phyloP scores from a whole-genome alignment of 164 flowering plant species.

The Vitis rotundifolia region DNA sequence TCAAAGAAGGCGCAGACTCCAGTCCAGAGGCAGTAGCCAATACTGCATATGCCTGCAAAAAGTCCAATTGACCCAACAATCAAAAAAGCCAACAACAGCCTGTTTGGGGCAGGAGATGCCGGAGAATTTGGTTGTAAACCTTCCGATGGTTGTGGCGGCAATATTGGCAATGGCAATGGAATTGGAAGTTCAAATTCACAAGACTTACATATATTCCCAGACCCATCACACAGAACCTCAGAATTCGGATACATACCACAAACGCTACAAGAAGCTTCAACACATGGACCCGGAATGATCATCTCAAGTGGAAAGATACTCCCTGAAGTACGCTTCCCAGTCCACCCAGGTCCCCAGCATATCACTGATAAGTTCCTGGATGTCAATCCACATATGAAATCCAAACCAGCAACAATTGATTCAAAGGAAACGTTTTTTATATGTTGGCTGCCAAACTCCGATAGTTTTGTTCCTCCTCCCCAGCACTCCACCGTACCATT shows the following conservation, averaged over 20 bases:
- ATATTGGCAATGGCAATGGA: conserved; percentile 19
- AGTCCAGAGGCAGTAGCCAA: conserved; percentile 23
- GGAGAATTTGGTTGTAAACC: not conserved
- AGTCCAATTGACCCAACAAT: conserved; percentile 31
- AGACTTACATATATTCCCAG: conserved; percentile 27
- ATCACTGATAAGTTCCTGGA: conserved; percentile 23
- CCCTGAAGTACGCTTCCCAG: not conserved
- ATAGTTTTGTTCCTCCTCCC: conserved; percentile 28
- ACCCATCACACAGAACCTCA: conserved; percentile 23
- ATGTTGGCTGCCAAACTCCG: not conserved
- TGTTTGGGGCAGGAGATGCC: not conserved
- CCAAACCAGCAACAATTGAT: conserved; percentile 33
- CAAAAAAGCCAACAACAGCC: conserved; percentile 17
- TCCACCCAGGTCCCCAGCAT: conserved; percentile 41
- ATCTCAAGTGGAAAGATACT: conserved; percentile 14
- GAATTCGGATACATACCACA: conserved; percentile 37
- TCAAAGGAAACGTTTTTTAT: conserved; percentile 29
- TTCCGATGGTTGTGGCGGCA: not conserved
- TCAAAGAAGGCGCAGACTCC: not conserved
- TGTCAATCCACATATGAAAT: conserved; percentile 33
- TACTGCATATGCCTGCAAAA: conserved; percentile 23
- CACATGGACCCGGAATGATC: conserved; percentile 37
- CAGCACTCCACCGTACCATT: conserved; percentile 42
- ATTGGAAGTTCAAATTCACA: conserved; percentile 25
- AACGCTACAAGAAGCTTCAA: conserved; percentile 12